phyloP scores from a whole-genome alignment of 139 green algal species.

The Coelastrella sp. region DNA sequence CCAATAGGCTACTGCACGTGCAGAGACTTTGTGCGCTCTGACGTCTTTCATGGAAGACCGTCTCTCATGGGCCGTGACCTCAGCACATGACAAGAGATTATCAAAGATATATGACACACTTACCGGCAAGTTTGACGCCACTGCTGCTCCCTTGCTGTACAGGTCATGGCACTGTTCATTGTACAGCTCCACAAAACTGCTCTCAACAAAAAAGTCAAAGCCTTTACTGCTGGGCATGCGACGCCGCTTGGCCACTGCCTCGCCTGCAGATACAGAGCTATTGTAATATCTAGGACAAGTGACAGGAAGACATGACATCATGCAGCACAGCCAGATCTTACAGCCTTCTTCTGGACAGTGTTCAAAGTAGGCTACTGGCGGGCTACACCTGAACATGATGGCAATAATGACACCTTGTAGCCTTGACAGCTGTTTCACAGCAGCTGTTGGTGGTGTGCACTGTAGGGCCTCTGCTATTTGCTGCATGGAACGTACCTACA shows the following conservation, averaged over 20 bases:
- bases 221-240: conserved; percentile 60
- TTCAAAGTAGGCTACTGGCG: too few species aligned
- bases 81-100: background rate
- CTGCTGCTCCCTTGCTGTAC: conserved; percentile 48
- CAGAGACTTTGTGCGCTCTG: background rate
- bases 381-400: too few species aligned
- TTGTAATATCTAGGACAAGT: background rate
- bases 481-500: conserved; percentile 49
- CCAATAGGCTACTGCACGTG: background rate
- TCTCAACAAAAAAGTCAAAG: conserved; percentile 78
- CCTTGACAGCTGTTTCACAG: too few species aligned
- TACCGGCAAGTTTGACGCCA: conserved; percentile 43
- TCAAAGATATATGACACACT: background rate
- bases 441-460: too few species aligned
- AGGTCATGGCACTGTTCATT: conserved; percentile 68
- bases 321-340: background rate
- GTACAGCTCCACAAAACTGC: conserved; percentile 69
- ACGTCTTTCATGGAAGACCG: background rate
- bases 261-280: background rate
- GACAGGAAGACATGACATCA: background rate
- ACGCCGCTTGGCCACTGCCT: conserved; percentile 53
- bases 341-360: too few species aligned
- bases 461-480: background rate
- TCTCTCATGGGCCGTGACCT: too few species aligned
- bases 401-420: too few species aligned